Conservation (phyloP, 2,329 filamentous ascomycete genomes). For the Aschersonia sp. region DNA sequence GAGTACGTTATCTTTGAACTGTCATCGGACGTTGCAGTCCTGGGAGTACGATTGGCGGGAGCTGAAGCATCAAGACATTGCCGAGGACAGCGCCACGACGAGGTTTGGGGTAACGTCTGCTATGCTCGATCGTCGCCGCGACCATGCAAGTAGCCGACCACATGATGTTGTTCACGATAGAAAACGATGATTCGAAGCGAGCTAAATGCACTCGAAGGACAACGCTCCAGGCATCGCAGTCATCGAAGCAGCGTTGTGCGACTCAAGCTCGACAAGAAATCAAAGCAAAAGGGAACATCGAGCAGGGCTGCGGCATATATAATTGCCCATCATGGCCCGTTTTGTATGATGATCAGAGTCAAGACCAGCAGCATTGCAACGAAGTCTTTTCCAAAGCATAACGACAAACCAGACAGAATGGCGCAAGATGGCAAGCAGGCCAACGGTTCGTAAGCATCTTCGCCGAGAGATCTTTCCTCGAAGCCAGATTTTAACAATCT, state of each 20-base stretch:
- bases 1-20: no score
- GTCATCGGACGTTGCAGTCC: not conserved
- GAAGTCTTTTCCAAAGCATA: not conserved
- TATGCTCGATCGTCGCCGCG: not conserved
- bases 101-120: not conserved
- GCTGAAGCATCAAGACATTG: not conserved
- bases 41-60: not conserved
- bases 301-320: no score
- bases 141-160: not conserved
- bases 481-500: not conserved
- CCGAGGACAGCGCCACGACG: not conserved
- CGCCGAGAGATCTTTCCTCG: not conserved
- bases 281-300: not conserved
- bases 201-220: no score
- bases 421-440: not conserved
- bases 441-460: not conserved
- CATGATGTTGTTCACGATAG: not conserved
- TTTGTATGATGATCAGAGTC: not conserved
- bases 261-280: not conserved
- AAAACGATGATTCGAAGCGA: no score
- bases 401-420: not conserved
- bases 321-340: no score
- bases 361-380: not conserved
- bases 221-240: not conserved
- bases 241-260: not conserved